These are phyloP conservation scores for Clonostachys rhizophaga DNA, from an alignment of 2,329 filamentous ascomycete genomes.

Conservation along the genomic window DNA sequence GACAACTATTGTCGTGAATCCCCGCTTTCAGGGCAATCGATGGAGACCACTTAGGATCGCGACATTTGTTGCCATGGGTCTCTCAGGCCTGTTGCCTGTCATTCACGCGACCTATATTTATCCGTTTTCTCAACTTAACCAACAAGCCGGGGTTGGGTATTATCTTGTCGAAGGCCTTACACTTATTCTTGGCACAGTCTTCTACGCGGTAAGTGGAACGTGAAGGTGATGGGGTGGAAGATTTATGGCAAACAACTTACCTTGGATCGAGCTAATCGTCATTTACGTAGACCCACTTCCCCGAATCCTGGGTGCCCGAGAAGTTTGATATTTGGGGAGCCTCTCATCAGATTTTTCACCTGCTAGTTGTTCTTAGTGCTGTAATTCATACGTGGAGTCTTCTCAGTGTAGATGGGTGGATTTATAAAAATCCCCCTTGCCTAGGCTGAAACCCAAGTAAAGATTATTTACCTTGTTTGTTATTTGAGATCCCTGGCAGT, in stretches of 20 bases:
- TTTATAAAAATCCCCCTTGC: neutral
- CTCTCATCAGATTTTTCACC: conserved; percentile 39
- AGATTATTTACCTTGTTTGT: too few relatives aligned
- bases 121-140: conserved; percentile 26
- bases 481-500: too few relatives aligned
- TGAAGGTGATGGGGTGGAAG: neutral
- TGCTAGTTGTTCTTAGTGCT: conserved; percentile 32
- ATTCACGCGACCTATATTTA: conserved; percentile 29
- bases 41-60: conserved; percentile 27
- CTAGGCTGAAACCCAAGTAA: neutral
- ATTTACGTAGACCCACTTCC: conserved; percentile 26
- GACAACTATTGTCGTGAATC: conserved; percentile 25
- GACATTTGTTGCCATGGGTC: conserved; percentile 27
- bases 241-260: neutral
- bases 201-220: conserved; percentile 28
- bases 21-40: conserved; percentile 19
- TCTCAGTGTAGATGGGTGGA: conserved; percentile 15
- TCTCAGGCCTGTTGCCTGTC: conserved; percentile 30
- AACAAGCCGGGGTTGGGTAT: conserved; percentile 31
- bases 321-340: conserved; percentile 35
- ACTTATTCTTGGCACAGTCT: conserved; percentile 24
- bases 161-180: conserved; percentile 32
- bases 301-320: conserved; percentile 31
- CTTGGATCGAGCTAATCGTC: neutral
- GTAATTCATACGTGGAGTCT: conserved; percentile 30